Evolutionary conservation across 768 basidiomycete genomes (phyloP), one percentile per base, ranked within the genome.

Genomic region (Obba rivulosa): DNA sequence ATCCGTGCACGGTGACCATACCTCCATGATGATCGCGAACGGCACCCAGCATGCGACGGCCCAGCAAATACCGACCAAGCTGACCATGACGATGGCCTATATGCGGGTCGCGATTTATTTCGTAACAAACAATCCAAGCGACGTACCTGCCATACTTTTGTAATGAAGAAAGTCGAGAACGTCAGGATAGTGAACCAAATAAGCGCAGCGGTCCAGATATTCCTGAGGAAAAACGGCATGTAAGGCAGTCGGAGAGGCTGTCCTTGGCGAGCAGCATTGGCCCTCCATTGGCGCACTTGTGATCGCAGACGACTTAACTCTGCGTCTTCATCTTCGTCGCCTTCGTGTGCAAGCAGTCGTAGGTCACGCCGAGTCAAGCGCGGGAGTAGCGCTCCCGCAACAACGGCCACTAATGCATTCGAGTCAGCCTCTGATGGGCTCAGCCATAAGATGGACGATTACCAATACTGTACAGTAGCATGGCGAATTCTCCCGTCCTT

Each of bases 31-130:
- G 59, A 96, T 92, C 17, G 93, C 88, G 57, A 96, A 96, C 2
- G 93, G 93, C 14, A 91, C 90, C 94, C 94, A 96, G 69, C 89
- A 91, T n/a, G 94, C 91, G 35, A 96, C 90, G 9, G 92, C 90
- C 94, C 94, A 97, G 65, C 87, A 94, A 34, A 96, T 86, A 37
- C 94, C 94, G 20, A 95, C 81, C 44, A 94, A 62, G 44, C 83
- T 82, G 48, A 96, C 88, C 59, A 87, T 83, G 16, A 83, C 65
- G 14, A 89, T 89, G 8, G 94, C 94, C 78, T 87, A 60, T 16
- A 35, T 46, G 21, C 37, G 21, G n/a, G 44, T 24, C 14, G 20
- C 13, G 8, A 21, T 17, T 25, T 46, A 39, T 14, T 16, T 35
- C 39, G 41, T 20, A 11, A 45, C 7, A 17, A 46, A 22, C 24